phyloP scores from a whole-genome alignment of 805 yeast species.

The Komagataella ulmi region DNA sequence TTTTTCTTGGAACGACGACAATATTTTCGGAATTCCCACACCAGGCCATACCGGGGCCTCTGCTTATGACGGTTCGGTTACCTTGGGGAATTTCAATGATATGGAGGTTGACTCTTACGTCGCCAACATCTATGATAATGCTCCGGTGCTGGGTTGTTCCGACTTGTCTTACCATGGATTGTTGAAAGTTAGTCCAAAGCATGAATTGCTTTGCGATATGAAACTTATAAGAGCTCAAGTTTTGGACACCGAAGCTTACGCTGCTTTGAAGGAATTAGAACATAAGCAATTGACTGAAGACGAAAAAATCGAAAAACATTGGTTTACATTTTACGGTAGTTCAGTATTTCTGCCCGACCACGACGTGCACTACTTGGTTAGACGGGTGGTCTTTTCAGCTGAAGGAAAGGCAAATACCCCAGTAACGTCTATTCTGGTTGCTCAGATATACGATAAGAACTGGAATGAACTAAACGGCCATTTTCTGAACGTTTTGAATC shows the following conservation, averaged over 20 bases:
- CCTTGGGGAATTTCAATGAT: not conserved
- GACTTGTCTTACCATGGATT: not conserved
- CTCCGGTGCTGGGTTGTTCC: not conserved
- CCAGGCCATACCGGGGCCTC: not conserved
- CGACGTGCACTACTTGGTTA: constrained; percentile 27
- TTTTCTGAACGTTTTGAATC: not conserved
- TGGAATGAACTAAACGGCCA: constrained; percentile 20
- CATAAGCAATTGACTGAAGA: not conserved
- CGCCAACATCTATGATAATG: not conserved
- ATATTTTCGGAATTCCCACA: not conserved
- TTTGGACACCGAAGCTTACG: not conserved
- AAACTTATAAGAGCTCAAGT: not conserved
- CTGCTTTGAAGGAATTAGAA: not conserved
- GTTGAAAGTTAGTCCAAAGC: not conserved
- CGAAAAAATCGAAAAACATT: not conserved
- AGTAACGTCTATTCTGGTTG: constrained; percentile 6
- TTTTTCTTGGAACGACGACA: not conserved
- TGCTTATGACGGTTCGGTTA: not conserved
- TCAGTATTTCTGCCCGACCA: constrained; percentile 26
- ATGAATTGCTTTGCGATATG: not conserved
- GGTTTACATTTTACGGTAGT: constrained; percentile 3
- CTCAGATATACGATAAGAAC: constrained; percentile 21
- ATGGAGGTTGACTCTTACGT: not conserved
- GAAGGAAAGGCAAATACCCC: constrained; percentile 1
- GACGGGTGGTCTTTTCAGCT: constrained; percentile 19